A percentile compares a stretch with the other conserved stretches of the same genome.
Conservation (phyloP, 2,329 filamentous ascomycete species). For the Botrytis paeoniae region DNA sequence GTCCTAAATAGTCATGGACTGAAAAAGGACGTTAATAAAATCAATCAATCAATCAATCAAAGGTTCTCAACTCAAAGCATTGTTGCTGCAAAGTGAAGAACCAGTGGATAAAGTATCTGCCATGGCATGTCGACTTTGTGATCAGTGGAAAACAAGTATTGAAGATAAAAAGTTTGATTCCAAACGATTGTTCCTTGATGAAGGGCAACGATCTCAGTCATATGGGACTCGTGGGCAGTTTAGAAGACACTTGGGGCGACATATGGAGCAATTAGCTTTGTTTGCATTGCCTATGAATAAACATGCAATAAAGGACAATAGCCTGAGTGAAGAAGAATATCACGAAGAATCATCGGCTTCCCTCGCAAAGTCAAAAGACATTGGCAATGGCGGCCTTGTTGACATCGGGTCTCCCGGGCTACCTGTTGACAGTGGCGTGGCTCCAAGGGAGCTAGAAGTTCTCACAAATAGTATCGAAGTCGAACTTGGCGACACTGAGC, state of each 20-base stretch:
- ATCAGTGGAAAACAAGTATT: slow-evolving; percentile 33
- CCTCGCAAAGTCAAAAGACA: not conserved
- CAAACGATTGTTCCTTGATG: slow-evolving; percentile 20
- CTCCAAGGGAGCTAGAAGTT: too few species aligned
- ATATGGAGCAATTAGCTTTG: slow-evolving; percentile 32
- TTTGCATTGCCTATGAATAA: slow-evolving; percentile 26
- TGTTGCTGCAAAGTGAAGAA: slow-evolving; percentile 31
- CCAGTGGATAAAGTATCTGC: slow-evolving; percentile 27
- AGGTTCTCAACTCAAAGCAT: slow-evolving; percentile 28
- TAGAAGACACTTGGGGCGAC: slow-evolving; percentile 27
- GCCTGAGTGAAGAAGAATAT: not conserved
- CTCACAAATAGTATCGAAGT: too few species aligned
- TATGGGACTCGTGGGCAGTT: slow-evolving; percentile 26
- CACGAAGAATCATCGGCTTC: not conserved
- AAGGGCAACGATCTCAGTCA: slow-evolving; percentile 14
- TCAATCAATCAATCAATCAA: too few species aligned
- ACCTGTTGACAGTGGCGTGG: not conserved
- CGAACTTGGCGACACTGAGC: too few species aligned
- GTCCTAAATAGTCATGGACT: too few species aligned
- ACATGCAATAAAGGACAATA: not conserved
- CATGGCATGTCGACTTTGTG: slow-evolving; percentile 36
- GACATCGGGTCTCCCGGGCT: not conserved
- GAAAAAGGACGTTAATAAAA: too few species aligned
- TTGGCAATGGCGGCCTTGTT: not conserved
- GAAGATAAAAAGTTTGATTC: slow-evolving; percentile 19